Conservation (phyloP, 345 rosid species). For the Lepidium didymum region DNA sequence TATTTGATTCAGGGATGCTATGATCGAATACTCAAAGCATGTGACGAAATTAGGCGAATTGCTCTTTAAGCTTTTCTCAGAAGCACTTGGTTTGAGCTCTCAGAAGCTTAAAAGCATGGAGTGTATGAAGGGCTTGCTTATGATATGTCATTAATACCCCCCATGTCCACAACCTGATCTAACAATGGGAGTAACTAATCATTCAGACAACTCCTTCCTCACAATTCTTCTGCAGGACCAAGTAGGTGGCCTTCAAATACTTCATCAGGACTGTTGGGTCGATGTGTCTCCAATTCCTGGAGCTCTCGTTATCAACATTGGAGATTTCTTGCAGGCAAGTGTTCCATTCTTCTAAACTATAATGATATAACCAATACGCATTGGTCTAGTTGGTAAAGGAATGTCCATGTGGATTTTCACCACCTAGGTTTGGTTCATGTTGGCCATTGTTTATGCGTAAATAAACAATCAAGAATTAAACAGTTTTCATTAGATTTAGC, state of each 20-base stretch:
- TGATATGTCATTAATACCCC: constrained; percentile 34
- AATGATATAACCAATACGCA: too few species aligned
- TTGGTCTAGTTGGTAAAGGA: too few species aligned
- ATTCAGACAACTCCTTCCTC: constrained; percentile 28
- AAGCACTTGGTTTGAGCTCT: constrained; percentile 32
- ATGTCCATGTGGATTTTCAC: too few species aligned
- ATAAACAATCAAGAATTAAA: too few species aligned
- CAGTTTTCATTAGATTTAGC: too few species aligned
- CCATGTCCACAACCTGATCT: constrained; percentile 44
- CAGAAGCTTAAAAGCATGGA: constrained; percentile 23
- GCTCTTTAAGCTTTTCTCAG: constrained; percentile 31
- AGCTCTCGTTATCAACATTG: constrained; percentile 29
- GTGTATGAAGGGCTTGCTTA: constrained; percentile 15
- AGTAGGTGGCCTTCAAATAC: constrained; percentile 39
- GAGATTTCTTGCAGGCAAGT: constrained; percentile 35
- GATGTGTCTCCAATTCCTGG: constrained; percentile 29
- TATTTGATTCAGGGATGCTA: constrained; percentile 22
- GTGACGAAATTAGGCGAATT: constrained; percentile 24
- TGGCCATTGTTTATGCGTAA: too few species aligned
- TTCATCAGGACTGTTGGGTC: constrained; percentile 29
- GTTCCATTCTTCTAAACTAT: too few species aligned
- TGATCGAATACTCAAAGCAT: constrained; percentile 31
- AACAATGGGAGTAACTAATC: constrained; percentile 26
- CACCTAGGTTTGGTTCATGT: too few species aligned
- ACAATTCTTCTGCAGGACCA: constrained; percentile 41